Evolutionary conservation across 257 asterid species (phyloP).

Genomic region (Asclepias syriaca): DNA sequence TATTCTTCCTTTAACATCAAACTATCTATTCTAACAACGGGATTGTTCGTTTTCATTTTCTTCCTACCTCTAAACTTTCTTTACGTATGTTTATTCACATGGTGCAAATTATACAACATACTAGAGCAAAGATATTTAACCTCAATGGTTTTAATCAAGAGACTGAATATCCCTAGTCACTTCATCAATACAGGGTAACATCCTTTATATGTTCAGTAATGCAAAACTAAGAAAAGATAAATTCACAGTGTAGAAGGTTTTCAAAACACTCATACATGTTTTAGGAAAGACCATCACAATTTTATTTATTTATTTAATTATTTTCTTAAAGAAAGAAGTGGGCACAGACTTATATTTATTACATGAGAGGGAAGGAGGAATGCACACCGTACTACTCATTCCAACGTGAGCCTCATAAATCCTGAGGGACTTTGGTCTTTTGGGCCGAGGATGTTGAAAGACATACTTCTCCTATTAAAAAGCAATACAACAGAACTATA

Average conservation of each 20-base stretch:
- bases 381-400: slow-evolving; percentile 95
- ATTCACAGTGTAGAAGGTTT: neutral
- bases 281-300: neutral
- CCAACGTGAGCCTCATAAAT: slow-evolving; percentile 93
- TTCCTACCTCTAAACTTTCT: neutral
- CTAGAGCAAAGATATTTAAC: no score
- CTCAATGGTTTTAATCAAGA: neutral
- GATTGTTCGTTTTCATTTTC: neutral
- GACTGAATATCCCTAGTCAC: neutral
- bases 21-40: neutral
- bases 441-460: slow-evolving; percentile 83
- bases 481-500: slow-evolving; percentile 3
- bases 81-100: no score
- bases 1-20: neutral
- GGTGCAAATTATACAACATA: no score
- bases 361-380: slow-evolving; percentile 27
- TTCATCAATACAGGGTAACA: neutral
- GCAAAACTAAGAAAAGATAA: neutral
- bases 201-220: neutral
- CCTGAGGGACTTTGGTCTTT: slow-evolving; percentile 83
- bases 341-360: slow-evolving; percentile 14
- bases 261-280: neutral
- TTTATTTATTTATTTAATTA: no score
- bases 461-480: slow-evolving; percentile 61
- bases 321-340: neutral